Evolutionary conservation across 441 rosid genomes (phyloP), one percentile per base, ranked within the genome.

Genomic region (Mallotus repandus): DNA sequence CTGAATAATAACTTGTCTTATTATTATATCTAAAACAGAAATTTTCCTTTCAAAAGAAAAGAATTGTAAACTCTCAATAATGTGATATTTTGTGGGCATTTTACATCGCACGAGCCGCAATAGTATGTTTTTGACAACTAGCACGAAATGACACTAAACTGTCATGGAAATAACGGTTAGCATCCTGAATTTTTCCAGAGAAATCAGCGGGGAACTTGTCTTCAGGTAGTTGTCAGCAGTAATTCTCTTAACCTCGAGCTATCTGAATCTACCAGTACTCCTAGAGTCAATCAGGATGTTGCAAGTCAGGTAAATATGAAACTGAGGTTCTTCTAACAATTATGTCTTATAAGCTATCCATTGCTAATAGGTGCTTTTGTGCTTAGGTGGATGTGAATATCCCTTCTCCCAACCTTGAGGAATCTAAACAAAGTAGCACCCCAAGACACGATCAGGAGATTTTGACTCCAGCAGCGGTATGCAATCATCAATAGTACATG

Each of bases 401-500:
- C 71, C 74, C 45, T 55, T 69, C 76, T 59, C 15, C 79, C 58
- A 55, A 64, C 62, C 63, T 64, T 48, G 57, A 41, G 73, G 22
- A 60, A 63, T 69, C 68, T 63, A 71, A 79, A 59, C 49, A 74
- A 60, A 43, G 50, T 64, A 59, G 65, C 58, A 14, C 22, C 59
- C 55, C 79, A 76, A 74, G 32, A 38, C 32, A 21, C 48, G 48
- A 52, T 54, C 41, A 45, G 32, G 78, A 69, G 69, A 70, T 32
- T 62, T 76, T 6, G 41, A 38, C 41, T 38, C 41, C 63, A 71
- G 25, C 77, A 45, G 50, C 67, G 82, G 79, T 80, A 46, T 46
- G 52, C 18, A 16, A 19, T 45, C 49, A 45, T 45, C 49, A 8
- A 45, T 45, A 9, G 19, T 54, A n/a, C 53, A 9, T 46, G 15